Evolutionary conservation across 768 basidiomycete genomes (phyloP).

Genomic region (Antrodiella citrinella): DNA sequence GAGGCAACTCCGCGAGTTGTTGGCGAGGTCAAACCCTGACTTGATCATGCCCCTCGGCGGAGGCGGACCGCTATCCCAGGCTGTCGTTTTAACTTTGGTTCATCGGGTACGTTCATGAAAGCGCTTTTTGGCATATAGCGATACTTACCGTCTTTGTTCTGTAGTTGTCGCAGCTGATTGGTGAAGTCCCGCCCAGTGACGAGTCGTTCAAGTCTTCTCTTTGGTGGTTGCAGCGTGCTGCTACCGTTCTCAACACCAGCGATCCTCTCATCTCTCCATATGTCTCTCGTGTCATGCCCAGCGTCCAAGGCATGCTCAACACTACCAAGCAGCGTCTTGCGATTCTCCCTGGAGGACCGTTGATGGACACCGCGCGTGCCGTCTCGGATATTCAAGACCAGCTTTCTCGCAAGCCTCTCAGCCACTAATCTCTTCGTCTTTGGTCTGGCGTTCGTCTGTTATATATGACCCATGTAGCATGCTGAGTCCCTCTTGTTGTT

Average conservation of each 20-base stretch:
- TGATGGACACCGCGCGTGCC: conserved; percentile 59
- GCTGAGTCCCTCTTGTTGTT: not conserved
- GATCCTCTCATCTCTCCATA: conserved; percentile 80
- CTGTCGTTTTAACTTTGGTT: conserved; percentile 75
- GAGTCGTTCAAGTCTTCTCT: conserved; percentile 75
- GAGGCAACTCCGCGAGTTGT: conserved; percentile 64
- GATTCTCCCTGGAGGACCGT: conserved; percentile 66
- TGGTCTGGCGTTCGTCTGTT: not conserved
- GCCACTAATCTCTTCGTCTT: not conserved
- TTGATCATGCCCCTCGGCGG: conserved; percentile 72
- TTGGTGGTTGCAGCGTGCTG: conserved; percentile 82
- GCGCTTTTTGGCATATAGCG: not conserved
- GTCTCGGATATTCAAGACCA: conserved; percentile 73
- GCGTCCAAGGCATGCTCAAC: conserved; percentile 67
- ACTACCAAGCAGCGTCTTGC: conserved; percentile 74
- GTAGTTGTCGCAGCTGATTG: conserved; percentile 67
- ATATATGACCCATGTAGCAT: conserved; percentile 10
- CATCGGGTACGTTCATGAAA: conserved; percentile 59
- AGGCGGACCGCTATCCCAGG: conserved; percentile 66
- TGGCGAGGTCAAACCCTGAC: conserved; percentile 70
- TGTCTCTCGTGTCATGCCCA: conserved; percentile 72
- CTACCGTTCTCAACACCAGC: conserved; percentile 63
- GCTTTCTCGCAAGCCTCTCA: conserved; percentile 37
- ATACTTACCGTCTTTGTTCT: conserved; percentile 3
- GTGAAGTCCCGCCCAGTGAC: conserved; percentile 69